Conservation (phyloP, 768 basidiomycete genomes). For the Tricholoma sp. region DNA sequence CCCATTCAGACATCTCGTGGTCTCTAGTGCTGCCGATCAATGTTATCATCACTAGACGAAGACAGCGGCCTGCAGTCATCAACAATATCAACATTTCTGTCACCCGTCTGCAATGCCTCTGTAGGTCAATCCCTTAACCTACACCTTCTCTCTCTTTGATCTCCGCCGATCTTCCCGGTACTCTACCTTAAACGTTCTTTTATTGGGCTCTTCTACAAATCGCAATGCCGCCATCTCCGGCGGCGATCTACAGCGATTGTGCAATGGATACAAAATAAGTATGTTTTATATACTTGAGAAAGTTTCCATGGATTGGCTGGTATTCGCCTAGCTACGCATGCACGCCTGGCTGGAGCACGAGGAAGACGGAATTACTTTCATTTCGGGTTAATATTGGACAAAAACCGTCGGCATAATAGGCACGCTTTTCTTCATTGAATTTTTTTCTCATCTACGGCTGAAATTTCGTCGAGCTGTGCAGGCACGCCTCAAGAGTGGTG, state of each 20-base stretch:
- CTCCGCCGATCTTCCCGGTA: not conserved
- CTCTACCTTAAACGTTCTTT: not conserved
- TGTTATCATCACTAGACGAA: not conserved
- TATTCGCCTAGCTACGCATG: not conserved
- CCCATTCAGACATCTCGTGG: not conserved
- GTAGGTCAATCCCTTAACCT: not conserved
- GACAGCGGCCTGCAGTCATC: too few relatives aligned
- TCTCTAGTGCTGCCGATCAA: not conserved
- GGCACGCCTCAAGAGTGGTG: not conserved
- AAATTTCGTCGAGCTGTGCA: not conserved
- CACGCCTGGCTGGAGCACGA: too few relatives aligned
- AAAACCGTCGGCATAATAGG: too few relatives aligned
- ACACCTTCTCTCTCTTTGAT: slow-evolving; percentile 3
- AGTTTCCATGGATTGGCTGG: not conserved
- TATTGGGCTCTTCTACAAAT: not conserved
- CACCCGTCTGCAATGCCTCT: not conserved
- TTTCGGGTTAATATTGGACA: too few relatives aligned
- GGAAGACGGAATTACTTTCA: too few relatives aligned
- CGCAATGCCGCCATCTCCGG: not conserved
- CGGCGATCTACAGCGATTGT: not conserved
- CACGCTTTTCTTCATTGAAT: not conserved
- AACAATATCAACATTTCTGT: not conserved
- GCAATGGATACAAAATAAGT: not conserved
- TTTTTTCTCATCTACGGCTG: not conserved
- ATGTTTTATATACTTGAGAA: not conserved